Conservation (phyloP, 805 yeast genomes). For the Cyberlindnera lachancei region DNA sequence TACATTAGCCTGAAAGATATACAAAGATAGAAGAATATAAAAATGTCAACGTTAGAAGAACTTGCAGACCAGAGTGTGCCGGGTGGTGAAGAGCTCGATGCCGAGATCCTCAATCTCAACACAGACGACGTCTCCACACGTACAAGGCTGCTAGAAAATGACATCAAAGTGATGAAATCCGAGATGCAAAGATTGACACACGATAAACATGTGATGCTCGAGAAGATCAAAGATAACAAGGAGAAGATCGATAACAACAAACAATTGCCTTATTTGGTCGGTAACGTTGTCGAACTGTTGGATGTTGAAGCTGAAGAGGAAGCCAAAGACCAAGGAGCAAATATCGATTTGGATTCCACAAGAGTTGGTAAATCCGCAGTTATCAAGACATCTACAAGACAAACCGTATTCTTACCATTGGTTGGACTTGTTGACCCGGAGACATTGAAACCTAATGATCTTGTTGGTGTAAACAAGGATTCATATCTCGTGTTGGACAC, state of each 20-base stretch:
- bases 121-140: slow-evolving; percentile 81
- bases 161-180: slow-evolving; percentile 88
- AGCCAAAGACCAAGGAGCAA: slow-evolving; percentile 85
- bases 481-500: slow-evolving; percentile 90
- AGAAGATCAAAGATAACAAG: slow-evolving; percentile 89
- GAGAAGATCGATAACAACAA: slow-evolving; percentile 93
- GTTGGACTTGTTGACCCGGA: slow-evolving; percentile 92
- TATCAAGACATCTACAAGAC: slow-evolving; percentile 94
- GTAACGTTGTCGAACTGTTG: slow-evolving; percentile 90
- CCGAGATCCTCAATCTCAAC: slow-evolving; percentile 71
- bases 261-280: slow-evolving; percentile 93
- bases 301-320: slow-evolving; percentile 81
- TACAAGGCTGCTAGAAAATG: slow-evolving; percentile 84
- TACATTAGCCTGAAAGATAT: too few relatives aligned
- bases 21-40: too few relatives aligned
- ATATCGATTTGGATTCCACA: slow-evolving; percentile 85
- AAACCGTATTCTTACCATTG: slow-evolving; percentile 92
- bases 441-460: slow-evolving; percentile 91
- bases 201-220: slow-evolving; percentile 88
- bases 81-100: slow-evolving; percentile 45
- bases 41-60: slow-evolving; percentile 85
- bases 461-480: slow-evolving; percentile 97
- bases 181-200: slow-evolving; percentile 86
- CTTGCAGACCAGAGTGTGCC: slow-evolving; percentile 44
- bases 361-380: slow-evolving; percentile 97